Percentiles rank a stretch among this genome's conserved stretches.
These are phyloP conservation scores for Vitellaria paradoxa DNA, from an alignment of 179 eudicot genomes.

Conservation along the genomic window DNA sequence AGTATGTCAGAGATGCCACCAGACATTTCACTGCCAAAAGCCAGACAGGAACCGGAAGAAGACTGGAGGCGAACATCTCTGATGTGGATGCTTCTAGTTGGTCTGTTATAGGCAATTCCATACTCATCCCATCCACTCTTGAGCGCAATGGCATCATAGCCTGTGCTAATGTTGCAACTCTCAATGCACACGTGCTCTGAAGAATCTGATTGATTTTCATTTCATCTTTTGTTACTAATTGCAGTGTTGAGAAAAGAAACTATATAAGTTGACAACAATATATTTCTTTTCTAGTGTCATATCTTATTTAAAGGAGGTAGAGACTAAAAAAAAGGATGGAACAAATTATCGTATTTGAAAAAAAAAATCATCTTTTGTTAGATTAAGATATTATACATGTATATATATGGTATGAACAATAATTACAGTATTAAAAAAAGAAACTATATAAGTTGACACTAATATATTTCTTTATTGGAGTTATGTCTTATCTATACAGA, in stretches of 20 bases:
- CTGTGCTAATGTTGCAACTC: conserved; percentile 64
- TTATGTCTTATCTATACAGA: neutral
- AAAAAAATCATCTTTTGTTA: too few relatives aligned
- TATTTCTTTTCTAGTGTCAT: neutral
- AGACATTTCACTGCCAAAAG: conserved; percentile 82
- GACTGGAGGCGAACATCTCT: conserved; percentile 44
- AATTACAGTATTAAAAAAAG: neutral
- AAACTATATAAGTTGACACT: neutral
- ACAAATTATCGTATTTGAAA: too few relatives aligned
- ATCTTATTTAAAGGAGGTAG: neutral
- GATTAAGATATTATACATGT: too few relatives aligned
- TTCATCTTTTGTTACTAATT: neutral
- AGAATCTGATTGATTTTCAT: conserved; percentile 52
- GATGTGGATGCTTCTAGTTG: conserved; percentile 53
- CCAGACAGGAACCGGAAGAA: conserved; percentile 50
- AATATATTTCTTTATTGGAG: neutral
- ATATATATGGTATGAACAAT: too few relatives aligned
- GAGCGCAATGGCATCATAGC: conserved; percentile 58
- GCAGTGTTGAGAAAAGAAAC: neutral
- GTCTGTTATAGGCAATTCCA: conserved; percentile 49
- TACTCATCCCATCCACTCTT: conserved; percentile 88
- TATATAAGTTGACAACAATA: neutral
- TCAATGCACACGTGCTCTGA: conserved; percentile 68
- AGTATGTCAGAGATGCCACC: conserved; percentile 64
- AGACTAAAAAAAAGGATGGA: too few relatives aligned